These are phyloP conservation scores for Nidula niveotomentosa DNA, from an alignment of 1,284 basidiomycete genomes.

Conservation along the genomic window DNA sequence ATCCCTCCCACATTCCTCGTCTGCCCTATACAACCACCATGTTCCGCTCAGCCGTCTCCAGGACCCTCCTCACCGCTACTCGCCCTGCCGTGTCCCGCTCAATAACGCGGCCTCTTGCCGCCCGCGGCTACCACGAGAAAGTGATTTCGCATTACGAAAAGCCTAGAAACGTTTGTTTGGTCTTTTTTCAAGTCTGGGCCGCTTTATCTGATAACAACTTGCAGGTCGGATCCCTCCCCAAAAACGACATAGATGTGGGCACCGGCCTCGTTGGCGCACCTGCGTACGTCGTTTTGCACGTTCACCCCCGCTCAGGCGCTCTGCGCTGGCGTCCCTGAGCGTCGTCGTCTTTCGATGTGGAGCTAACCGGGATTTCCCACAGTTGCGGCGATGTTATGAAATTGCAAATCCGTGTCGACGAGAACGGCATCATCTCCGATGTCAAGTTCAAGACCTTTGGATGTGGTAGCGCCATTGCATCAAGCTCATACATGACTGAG, in stretches of 20 bases:
- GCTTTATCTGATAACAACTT: constrained; percentile 57
- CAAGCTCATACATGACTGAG: constrained; percentile 97
- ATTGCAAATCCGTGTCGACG: constrained; percentile 97
- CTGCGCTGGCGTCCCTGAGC: constrained; percentile 4
- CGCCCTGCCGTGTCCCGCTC: constrained; percentile 41
- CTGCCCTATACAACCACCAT: constrained; percentile 44
- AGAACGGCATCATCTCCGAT: constrained; percentile 93
- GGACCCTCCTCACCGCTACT: constrained; percentile 45
- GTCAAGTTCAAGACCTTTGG: constrained; percentile 99
- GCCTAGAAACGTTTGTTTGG: constrained; percentile 83
- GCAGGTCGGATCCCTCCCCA: constrained; percentile 94
- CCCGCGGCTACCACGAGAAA: constrained; percentile 86
- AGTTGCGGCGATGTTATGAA: constrained; percentile 98
- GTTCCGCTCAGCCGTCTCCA: constrained; percentile 64
- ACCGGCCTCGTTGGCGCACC: constrained; percentile 98
- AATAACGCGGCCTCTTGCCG: constrained; percentile 44
- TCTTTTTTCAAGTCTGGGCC: constrained; percentile 27
- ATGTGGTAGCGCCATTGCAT: constrained; percentile 96
- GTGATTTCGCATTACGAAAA: constrained; percentile 96
- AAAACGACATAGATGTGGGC: constrained; percentile 89
- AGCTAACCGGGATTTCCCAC: constrained; percentile 22
- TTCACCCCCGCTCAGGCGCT: neutral
- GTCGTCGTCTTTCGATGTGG: constrained; percentile 17
- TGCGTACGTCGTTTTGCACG: constrained; percentile 64
- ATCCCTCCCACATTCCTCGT: constrained; percentile 9